Percentiles rank a stretch among this genome's conserved stretches.
These are phyloP conservation scores for Diaporthe sp. DNA, from an alignment of 2,329 filamentous ascomycete genomes.

Conservation along the genomic window DNA sequence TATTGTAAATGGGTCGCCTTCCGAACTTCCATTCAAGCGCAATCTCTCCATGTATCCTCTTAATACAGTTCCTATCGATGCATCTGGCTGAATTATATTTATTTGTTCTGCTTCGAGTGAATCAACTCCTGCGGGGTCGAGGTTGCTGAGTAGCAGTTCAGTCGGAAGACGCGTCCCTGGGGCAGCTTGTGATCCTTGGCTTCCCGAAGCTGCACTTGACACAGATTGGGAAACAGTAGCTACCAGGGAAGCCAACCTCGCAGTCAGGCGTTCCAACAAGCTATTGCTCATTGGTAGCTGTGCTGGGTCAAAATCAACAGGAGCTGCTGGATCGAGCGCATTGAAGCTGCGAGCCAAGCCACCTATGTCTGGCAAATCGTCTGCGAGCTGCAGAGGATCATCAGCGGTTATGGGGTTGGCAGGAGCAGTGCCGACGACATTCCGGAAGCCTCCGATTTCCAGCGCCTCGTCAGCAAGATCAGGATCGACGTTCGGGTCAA, in stretches of 20 bases:
- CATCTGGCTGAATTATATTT: neutral
- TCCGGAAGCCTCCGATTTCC: neutral
- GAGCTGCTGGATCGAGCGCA: neutral
- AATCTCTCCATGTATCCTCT: neutral
- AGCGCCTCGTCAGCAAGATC: neutral
- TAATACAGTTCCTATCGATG: neutral
- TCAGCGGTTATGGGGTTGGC: neutral
- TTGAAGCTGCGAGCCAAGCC: neutral
- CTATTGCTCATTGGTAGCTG: neutral
- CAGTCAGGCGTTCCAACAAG: neutral
- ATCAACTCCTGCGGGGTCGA: neutral
- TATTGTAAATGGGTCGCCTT: neutral
- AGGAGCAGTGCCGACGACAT: neutral
- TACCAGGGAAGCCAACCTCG: neutral
- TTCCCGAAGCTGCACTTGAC: neutral
- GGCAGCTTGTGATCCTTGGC: neutral
- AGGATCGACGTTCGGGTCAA: neutral
- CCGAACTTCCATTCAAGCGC: neutral
- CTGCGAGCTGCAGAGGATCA: neutral
- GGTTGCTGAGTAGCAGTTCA: constrained; percentile 1
- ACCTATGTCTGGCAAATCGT: neutral
- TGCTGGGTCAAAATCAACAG: neutral
- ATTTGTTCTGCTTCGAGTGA: neutral
- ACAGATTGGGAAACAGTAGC: neutral
- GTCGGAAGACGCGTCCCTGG: neutral